These are phyloP conservation scores for Boletus pseudopeckii DNA, from an alignment of 768 basidiomycete genomes.

Conservation along the genomic window DNA sequence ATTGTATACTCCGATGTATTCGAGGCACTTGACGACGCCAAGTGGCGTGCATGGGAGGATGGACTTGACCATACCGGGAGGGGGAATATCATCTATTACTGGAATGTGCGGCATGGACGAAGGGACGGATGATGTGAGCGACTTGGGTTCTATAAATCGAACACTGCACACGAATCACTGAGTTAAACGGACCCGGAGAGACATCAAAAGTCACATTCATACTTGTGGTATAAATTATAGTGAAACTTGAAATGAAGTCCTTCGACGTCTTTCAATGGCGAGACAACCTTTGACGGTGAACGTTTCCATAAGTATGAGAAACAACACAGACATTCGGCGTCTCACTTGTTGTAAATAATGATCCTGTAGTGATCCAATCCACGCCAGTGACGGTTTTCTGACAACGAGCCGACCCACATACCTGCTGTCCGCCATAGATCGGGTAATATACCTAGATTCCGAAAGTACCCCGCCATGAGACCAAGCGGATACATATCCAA, in stretches of 20 bases:
- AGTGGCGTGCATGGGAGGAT: constrained; percentile 97
- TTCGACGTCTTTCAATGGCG: constrained; percentile 96
- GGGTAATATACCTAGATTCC: constrained; percentile 84
- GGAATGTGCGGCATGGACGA: constrained; percentile 29
- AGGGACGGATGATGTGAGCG: constrained; percentile 50
- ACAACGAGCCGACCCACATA: constrained; percentile 31
- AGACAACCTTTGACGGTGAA: constrained; percentile 66
- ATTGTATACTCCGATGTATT: constrained; percentile 91
- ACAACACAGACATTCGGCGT: background rate
- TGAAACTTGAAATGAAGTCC: constrained; percentile 96
- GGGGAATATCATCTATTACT: constrained; percentile 57
- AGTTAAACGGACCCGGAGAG: background rate
- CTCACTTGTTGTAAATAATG: constrained; percentile 92
- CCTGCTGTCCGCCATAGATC: constrained; percentile 88
- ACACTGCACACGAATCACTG: constrained; percentile 49
- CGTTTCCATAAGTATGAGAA: constrained; percentile 1
- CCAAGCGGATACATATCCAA: background rate
- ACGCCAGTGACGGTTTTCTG: constrained; percentile 1
- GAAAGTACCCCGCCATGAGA: background rate
- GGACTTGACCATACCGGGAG: constrained; percentile 87
- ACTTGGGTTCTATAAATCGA: constrained; percentile 82
- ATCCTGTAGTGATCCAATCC: constrained; percentile 49
- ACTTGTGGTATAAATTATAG: constrained; percentile 96
- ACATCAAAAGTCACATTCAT: constrained; percentile 15
- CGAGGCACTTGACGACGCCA: constrained; percentile 93